Evolutionary conservation across 768 basidiomycete genomes (phyloP).

Genomic region (Phylloporus rhodoxanthus): DNA sequence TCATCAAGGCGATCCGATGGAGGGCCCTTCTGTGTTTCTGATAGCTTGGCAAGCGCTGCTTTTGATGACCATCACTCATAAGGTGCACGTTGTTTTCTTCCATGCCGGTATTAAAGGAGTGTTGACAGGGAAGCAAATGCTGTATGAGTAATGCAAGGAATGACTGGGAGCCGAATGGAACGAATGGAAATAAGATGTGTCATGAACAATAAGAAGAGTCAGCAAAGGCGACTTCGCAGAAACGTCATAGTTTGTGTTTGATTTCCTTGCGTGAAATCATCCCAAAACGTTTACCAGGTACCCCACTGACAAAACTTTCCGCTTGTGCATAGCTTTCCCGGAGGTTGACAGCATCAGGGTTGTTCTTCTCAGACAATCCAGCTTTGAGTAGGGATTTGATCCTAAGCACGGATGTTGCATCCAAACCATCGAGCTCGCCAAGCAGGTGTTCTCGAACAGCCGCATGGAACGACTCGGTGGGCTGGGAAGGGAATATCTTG

Average conservation of each 20-base stretch:
- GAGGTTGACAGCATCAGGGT: constrained; percentile 58
- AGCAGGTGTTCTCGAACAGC: constrained; percentile 46
- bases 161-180: background rate
- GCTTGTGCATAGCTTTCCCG: constrained; percentile 71
- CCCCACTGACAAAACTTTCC: constrained; percentile 54
- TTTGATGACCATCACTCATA: too few relatives aligned
- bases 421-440: constrained; percentile 53
- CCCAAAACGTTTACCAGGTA: constrained; percentile 48
- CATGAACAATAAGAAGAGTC: background rate
- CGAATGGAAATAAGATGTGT: background rate
- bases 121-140: background rate
- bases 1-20: too few relatives aligned
- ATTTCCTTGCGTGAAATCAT: constrained; percentile 59
- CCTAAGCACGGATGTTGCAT: constrained; percentile 46
- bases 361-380: constrained; percentile 56
- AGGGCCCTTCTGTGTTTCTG: too few relatives aligned
- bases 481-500: constrained; percentile 53
- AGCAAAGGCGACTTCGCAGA: background rate
- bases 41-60: background rate
- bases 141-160: background rate
- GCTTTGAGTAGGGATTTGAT: constrained; percentile 50
- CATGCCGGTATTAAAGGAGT: background rate
- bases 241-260: constrained; percentile 51
- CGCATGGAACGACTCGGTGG: constrained; percentile 47
- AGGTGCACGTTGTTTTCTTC: background rate